Evolutionary conservation across 345 rosid species (phyloP), one percentile per base, ranked within the genome.

Genomic region (Arabis alpina): DNA sequence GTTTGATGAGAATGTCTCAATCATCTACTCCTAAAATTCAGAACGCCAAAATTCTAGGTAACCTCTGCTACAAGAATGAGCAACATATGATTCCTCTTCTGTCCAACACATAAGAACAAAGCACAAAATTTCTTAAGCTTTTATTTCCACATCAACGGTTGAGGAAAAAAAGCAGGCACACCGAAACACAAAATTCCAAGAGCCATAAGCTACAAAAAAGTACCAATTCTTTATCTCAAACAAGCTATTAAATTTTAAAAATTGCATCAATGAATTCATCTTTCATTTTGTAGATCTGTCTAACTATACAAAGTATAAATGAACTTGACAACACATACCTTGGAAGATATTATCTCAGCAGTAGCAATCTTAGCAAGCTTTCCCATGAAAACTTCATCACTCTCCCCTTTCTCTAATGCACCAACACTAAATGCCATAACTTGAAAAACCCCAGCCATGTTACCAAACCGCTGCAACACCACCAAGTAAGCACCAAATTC

Each of bases 291-390:
- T 43, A 59, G 43, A 56, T 41, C 57, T 57, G 9, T 32, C 54
- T 30, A 54, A n/a, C 57, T 15, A 47, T 39, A 40, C 43, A 13
- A 56, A 68, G 59, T 28, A 54, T 30, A 13, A 37, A 68, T 3
- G 7, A 61, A 61, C 24, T 54, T 69, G 5, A 56, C 27, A 55
- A 56, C 68, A 50, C 68, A 50, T 55, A 87, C 98, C 97, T 91
- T 93, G 57, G 98, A 87, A 68, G 97, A 91, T 80, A 93, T 85
- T 34, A 93, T 89, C 82, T 93, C 98, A 2, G 96, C 70, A 0
- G 98, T 88, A 60, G 92, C 97, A 79, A 87, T 85, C 84, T 91
- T 93, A 15, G 97, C 97, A 34, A 93, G 98, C 83, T 86, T 93
- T 14, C 83, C 80, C 84, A 91, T 80, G 80, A 86, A 87, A 68